phyloP scores from a whole-genome alignment of 257 asterid genomes.

The Solanum dulcamara region DNA sequence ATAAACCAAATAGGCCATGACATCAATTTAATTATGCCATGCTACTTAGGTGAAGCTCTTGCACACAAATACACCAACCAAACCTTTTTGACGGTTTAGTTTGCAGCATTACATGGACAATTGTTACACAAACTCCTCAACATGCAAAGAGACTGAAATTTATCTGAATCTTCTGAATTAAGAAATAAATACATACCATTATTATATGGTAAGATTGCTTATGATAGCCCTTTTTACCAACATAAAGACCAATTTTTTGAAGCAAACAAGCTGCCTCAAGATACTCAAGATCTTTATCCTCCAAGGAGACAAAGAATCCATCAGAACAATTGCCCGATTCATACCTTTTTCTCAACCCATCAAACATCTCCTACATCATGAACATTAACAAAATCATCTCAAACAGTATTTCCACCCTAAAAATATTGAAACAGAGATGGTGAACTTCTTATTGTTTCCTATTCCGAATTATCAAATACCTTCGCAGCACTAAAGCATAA shows the following conservation, averaged over 20 bases:
- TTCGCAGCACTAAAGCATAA: slow-evolving; percentile 42
- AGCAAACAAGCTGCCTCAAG: slow-evolving; percentile 86
- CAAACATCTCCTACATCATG: slow-evolving; percentile 47
- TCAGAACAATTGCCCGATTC: slow-evolving; percentile 4
- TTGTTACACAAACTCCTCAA: not conserved
- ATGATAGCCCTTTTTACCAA: slow-evolving; percentile 76
- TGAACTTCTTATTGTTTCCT: not conserved
- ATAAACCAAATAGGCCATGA: not conserved
- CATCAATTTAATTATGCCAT: not conserved
- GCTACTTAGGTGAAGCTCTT: not conserved
- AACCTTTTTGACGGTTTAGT: not conserved
- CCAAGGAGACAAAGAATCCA: slow-evolving; percentile 19
- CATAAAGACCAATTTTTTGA: slow-evolving; percentile 51
- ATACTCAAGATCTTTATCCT: slow-evolving; percentile 61
- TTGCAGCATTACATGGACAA: not conserved
- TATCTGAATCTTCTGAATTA: not conserved
- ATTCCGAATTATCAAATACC: slow-evolving; percentile 19
- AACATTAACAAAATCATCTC: slow-evolving; percentile 3
- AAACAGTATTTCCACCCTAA: not conserved
- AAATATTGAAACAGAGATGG: not conserved
- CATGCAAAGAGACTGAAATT: not conserved
- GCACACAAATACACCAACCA: not conserved
- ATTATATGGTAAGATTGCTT: slow-evolving; percentile 49
- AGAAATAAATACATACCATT: slow-evolving; percentile 25
- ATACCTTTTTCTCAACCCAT: slow-evolving; percentile 38